phyloP scores from a whole-genome alignment of 495 filamentous ascomycete species.

The Neurospora sp. region DNA sequence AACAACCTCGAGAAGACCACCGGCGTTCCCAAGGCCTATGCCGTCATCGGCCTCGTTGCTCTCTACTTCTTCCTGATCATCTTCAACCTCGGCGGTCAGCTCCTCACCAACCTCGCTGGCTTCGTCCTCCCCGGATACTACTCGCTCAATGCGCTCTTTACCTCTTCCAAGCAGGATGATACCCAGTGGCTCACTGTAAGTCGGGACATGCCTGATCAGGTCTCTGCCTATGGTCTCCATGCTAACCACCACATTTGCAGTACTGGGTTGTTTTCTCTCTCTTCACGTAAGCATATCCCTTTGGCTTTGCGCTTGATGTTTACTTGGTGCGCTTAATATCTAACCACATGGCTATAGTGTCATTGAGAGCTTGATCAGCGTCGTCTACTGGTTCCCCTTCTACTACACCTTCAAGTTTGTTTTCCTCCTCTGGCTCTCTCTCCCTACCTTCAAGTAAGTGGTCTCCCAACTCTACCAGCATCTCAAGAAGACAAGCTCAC shows the following conservation, averaged over 20 bases:
- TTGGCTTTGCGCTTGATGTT: neutral
- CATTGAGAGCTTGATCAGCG: conserved; percentile 82
- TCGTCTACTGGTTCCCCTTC: conserved; percentile 99
- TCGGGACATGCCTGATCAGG: neutral
- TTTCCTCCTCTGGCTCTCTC: conserved; percentile 91
- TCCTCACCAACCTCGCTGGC: conserved; percentile 92
- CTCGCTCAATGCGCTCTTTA: conserved; percentile 85
- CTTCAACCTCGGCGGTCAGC: conserved; percentile 96
- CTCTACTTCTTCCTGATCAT: conserved; percentile 98
- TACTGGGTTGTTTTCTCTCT: conserved; percentile 98
- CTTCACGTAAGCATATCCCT: conserved; percentile 51
- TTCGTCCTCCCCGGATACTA: conserved; percentile 95
- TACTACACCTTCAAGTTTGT: conserved; percentile 99
- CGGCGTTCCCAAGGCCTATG: conserved; percentile 91
- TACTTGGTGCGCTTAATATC: neutral
- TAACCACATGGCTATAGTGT: conserved; percentile 38
- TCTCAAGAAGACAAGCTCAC: neutral
- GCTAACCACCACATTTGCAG: conserved; percentile 39
- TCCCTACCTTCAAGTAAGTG: conserved; percentile 83
- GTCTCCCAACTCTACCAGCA: neutral
- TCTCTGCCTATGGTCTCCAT: neutral
- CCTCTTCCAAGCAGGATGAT: conserved; percentile 69
- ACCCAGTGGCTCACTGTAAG: conserved; percentile 72
- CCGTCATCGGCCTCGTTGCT: conserved; percentile 70
- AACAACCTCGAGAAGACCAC: conserved; percentile 97